Percentiles rank a stretch among this genome's conserved stretches.
Conservation (phyloP, 2,329 filamentous ascomycete species). For the Fusarium ramigenum region DNA sequence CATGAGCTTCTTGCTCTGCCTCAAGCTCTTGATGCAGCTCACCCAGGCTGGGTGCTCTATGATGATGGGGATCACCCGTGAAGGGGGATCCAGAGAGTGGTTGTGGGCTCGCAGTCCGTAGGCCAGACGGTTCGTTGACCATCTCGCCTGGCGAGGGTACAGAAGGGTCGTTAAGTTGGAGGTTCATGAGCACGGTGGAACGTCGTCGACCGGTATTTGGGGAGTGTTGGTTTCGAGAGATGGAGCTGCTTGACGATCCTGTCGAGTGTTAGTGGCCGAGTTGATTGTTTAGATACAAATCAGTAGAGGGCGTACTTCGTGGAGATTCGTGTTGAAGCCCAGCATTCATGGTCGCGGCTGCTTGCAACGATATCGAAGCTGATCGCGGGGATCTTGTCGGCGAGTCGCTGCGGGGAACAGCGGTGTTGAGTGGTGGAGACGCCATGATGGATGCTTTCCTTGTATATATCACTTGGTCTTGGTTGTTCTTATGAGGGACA, state of each 20-base stretch:
- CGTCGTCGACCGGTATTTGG: conserved; percentile 67
- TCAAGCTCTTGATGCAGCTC: conserved; percentile 83
- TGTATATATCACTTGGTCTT: neutral
- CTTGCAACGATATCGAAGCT: conserved; percentile 76
- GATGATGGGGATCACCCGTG: conserved; percentile 66
- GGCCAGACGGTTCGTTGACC: conserved; percentile 55
- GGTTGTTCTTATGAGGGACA: neutral
- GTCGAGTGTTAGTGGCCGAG: conserved; percentile 13
- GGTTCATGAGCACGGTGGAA: conserved; percentile 76
- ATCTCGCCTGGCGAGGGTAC: conserved; percentile 76
- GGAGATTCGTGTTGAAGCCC: conserved; percentile 74
- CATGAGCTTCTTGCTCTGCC: conserved; percentile 81
- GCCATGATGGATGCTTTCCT: conserved; percentile 40
- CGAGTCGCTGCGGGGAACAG: conserved; percentile 53
- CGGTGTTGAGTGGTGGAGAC: conserved; percentile 41
- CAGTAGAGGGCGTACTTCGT: conserved; percentile 55
- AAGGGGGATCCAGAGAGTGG: conserved; percentile 60
- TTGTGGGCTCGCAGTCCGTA: conserved; percentile 53
- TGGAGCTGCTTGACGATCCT: conserved; percentile 65
- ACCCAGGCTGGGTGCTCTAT: conserved; percentile 75
- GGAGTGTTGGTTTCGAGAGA: conserved; percentile 54
- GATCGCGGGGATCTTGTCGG: conserved; percentile 71
- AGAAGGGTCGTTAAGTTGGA: conserved; percentile 76
- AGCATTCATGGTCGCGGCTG: conserved; percentile 80
- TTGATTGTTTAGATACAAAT: neutral